Conservation (phyloP, 441 rosid genomes). For the Erysimum cheiri region DNA sequence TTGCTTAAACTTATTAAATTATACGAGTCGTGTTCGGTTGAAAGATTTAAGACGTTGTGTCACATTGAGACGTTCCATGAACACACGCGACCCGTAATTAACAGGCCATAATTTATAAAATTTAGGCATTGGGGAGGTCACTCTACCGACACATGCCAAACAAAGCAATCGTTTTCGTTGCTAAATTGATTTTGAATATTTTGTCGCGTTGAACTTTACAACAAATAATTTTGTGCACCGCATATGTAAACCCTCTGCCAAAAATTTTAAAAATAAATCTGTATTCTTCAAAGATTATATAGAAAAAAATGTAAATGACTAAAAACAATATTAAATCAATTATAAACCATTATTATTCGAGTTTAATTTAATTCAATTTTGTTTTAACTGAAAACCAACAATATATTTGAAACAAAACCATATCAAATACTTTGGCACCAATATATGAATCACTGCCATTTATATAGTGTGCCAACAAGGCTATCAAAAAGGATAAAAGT, state of each 20-base stretch:
- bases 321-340: background rate
- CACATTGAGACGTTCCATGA: conserved; percentile 31
- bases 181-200: conserved; percentile 5
- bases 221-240: background rate
- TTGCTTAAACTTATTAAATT: background rate
- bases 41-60: conserved; percentile 35
- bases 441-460: background rate
- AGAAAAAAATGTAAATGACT: background rate
- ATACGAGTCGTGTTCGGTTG: conserved; percentile 40
- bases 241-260: background rate
- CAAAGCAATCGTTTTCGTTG: conserved; percentile 38
- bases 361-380: background rate
- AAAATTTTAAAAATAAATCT: background rate
- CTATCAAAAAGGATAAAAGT: background rate
- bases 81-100: conserved; percentile 32
- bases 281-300: background rate
- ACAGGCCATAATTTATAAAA: background rate
- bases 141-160: conserved; percentile 38
- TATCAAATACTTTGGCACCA: background rate
- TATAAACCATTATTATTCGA: background rate
- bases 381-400: background rate
- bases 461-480: background rate
- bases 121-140: conserved; percentile 36
- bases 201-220: background rate
- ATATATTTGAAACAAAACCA: background rate